Conservation (phyloP, 306 rosid genomes). For the Pachyrhizus erosus region DNA sequence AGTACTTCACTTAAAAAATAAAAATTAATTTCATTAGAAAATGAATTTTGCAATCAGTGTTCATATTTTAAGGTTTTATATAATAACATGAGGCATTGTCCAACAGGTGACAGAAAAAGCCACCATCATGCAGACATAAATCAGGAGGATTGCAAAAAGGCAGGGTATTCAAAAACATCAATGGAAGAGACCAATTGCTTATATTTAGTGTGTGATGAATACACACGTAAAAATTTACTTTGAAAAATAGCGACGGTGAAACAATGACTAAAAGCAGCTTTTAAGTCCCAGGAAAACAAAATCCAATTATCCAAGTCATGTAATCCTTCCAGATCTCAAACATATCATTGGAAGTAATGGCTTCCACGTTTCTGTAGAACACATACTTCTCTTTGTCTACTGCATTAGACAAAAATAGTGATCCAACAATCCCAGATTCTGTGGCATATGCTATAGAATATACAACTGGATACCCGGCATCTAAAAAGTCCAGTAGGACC, state of each 20-base stretch:
- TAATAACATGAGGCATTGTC: too few relatives aligned
- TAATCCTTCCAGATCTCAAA: not conserved
- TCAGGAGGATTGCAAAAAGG: not conserved
- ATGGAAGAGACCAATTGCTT: not conserved
- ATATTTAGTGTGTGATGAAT: not conserved
- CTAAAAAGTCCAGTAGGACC: not conserved
- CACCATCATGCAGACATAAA: too few relatives aligned
- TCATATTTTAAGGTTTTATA: too few relatives aligned
- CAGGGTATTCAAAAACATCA: not conserved
- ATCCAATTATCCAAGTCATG: not conserved
- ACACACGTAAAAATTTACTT: not conserved
- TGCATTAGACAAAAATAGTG: not conserved
- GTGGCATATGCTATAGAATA: not conserved
- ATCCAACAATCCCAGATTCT: conserved; percentile 12
- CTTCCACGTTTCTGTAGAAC: not conserved
- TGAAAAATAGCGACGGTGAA: not conserved
- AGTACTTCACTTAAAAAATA: too few relatives aligned
- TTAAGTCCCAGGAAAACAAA: not conserved
- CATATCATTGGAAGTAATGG: not conserved
- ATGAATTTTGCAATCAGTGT: too few relatives aligned
- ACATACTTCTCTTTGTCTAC: not conserved
- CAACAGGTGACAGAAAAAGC: too few relatives aligned
- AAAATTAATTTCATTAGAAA: too few relatives aligned
- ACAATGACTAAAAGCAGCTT: not conserved
- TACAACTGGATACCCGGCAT: not conserved